Conservation (phyloP, 352 stramenopile species). For the Hyaloperonospora arabidopsidis region DNA sequence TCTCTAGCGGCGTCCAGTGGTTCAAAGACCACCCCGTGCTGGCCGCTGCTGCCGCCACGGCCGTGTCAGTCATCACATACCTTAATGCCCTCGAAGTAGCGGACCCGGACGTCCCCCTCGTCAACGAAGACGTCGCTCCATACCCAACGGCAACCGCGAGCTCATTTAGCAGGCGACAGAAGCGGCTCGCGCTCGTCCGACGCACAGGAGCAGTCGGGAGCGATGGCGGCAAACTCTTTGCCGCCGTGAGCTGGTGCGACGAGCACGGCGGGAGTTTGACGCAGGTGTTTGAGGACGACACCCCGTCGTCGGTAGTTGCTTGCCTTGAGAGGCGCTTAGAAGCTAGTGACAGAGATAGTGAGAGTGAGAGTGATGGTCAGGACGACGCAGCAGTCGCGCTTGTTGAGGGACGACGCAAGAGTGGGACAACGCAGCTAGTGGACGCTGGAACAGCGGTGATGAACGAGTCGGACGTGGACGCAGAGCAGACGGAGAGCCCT, state of each 20-base stretch:
- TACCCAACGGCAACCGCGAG: background rate
- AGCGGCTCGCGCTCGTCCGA: slow-evolving; percentile 3
- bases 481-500: slow-evolving; percentile 54
- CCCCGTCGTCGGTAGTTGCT: background rate
- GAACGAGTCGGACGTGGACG: slow-evolving; percentile 17
- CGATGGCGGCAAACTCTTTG: slow-evolving; percentile 42
- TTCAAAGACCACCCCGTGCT: slow-evolving; percentile 81
- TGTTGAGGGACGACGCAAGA: no score
- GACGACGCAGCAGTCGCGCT: slow-evolving; percentile 30
- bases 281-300: slow-evolving; percentile 57
- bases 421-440: slow-evolving; percentile 23
- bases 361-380: slow-evolving; percentile 24
- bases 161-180: background rate
- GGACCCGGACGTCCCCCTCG: slow-evolving; percentile 7
- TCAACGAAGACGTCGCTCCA: slow-evolving; percentile 2
- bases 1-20: slow-evolving; percentile 77
- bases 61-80: slow-evolving; percentile 81
- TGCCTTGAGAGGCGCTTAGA: slow-evolving; percentile 5
- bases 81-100: slow-evolving; percentile 43
- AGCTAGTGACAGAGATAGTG: slow-evolving; percentile 29
- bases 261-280: slow-evolving; percentile 71
- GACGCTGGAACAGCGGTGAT: slow-evolving; percentile 4
- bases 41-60: slow-evolving; percentile 63
- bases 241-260: slow-evolving; percentile 75
- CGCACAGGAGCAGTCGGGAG: slow-evolving; percentile 17